Conservation (phyloP, 164 flowering plant species). For the Magnolia changhungtana region DNA sequence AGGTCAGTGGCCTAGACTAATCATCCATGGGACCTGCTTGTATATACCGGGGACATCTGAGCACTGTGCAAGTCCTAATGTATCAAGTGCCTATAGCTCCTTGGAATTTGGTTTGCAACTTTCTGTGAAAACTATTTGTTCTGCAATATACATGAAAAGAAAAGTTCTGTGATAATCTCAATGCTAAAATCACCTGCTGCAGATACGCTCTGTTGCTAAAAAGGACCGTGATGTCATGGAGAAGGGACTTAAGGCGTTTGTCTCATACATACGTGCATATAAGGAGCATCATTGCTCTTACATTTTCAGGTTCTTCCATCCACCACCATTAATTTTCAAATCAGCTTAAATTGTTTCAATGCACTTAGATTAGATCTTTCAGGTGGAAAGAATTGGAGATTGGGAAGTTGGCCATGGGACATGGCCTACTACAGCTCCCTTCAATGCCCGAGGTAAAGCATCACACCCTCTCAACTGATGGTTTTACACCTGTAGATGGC, state of each 20-base stretch:
- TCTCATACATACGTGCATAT: constrained; percentile 87
- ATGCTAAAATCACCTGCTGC: constrained; percentile 17
- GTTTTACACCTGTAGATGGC: constrained; percentile 65
- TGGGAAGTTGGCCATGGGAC: constrained; percentile 93
- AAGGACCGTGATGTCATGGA: constrained; percentile 95
- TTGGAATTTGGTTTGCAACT: background rate
- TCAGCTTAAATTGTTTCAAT: background rate
- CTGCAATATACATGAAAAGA: no score
- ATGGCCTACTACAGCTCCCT: constrained; percentile 86
- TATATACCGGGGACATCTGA: no score
- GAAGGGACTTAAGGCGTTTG: constrained; percentile 85
- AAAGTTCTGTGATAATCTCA: background rate
- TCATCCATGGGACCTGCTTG: no score
- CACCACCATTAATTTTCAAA: background rate
- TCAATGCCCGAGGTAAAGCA: constrained; percentile 79
- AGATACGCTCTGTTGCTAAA: constrained; percentile 77
- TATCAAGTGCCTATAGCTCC: background rate
- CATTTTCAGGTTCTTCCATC: constrained; percentile 71
- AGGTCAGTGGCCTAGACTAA: no score
- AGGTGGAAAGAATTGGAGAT: constrained; percentile 94
- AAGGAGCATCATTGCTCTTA: constrained; percentile 92
- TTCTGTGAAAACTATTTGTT: background rate
- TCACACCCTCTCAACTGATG: constrained; percentile 60
- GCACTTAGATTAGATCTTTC: constrained; percentile 7
- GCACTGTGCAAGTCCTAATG: no score